Percentiles rank a stretch among this genome's conserved stretches.
These are phyloP conservation scores for Suillus hirtellus DNA, from an alignment of 768 basidiomycete species.

Conservation along the genomic window DNA sequence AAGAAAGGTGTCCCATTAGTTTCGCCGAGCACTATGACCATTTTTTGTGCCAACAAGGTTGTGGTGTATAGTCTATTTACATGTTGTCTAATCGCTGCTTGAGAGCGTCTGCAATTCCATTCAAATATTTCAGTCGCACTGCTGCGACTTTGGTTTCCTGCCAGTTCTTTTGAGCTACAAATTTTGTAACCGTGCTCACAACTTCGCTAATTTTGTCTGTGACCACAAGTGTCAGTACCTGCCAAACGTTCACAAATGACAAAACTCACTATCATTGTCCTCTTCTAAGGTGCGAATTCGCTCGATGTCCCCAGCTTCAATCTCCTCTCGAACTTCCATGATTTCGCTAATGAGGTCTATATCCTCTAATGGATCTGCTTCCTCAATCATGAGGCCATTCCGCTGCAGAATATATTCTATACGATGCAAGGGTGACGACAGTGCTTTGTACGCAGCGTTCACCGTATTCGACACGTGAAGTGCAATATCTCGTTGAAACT, in stretches of 20 bases:
- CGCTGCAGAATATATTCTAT: conserved; percentile 78
- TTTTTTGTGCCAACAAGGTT: background rate
- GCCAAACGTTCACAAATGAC: background rate
- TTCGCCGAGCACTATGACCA: too few species aligned
- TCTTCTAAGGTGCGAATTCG: conserved; percentile 52
- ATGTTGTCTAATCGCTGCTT: conserved; percentile 12
- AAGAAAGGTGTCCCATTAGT: too few species aligned
- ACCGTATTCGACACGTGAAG: conserved; percentile 62
- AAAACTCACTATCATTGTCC: conserved; percentile 54
- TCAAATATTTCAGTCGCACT: conserved; percentile 73
- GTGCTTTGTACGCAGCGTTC: conserved; percentile 80
- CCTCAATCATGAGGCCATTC: conserved; percentile 58
- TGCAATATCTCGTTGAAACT: conserved; percentile 28
- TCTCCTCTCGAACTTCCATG: conserved; percentile 74
- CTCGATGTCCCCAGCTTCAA: conserved; percentile 59
- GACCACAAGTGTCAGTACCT: conserved; percentile 4
- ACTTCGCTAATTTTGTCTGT: conserved; percentile 55
- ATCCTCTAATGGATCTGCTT: conserved; percentile 74
- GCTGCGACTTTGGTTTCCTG: conserved; percentile 53
- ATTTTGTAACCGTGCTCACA: conserved; percentile 44
- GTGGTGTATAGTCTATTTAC: background rate
- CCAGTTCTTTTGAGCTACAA: conserved; percentile 60
- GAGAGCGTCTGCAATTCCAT: conserved; percentile 51
- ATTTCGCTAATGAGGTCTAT: conserved; percentile 70
- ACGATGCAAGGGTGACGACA: conserved; percentile 71